phyloP scores from a whole-genome alignment of 257 asterid species.

The Marsdenia floribunda region DNA sequence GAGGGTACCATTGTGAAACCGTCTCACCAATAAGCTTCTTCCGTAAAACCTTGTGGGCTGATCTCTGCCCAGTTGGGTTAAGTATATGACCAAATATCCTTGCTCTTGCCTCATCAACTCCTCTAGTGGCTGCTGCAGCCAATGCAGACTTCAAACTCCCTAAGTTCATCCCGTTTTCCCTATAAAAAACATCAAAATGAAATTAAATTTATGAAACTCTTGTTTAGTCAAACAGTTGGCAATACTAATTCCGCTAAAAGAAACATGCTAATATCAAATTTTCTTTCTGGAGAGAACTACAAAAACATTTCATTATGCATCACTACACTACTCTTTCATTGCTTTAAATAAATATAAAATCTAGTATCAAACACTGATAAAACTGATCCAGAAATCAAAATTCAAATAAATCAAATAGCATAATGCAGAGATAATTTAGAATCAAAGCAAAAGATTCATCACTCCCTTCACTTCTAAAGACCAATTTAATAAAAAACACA shows the following conservation, averaged over 20 bases:
- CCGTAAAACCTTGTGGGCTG: constrained; percentile 75
- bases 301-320: not conserved
- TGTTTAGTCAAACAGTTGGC: not conserved
- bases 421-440: not conserved
- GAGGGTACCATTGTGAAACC: constrained; percentile 79
- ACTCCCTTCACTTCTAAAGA: not conserved
- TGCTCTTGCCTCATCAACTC: constrained; percentile 81
- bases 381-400: not conserved
- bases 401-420: not conserved
- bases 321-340: not conserved
- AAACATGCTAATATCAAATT: not conserved
- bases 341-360: not conserved
- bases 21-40: constrained; percentile 93
- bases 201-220: not conserved
- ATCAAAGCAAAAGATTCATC: not conserved
- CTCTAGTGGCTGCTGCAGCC: constrained; percentile 64
- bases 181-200: not conserved
- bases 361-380: not conserved
- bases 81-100: constrained; percentile 83
- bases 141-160: constrained; percentile 63
- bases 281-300: not conserved
- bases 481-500: not conserved
- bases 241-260: not conserved
- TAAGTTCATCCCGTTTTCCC: constrained; percentile 42
- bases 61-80: constrained; percentile 70